These are phyloP conservation scores for Micractinium sp. DNA, from an alignment of 139 green algal genomes.

Conservation along the genomic window DNA sequence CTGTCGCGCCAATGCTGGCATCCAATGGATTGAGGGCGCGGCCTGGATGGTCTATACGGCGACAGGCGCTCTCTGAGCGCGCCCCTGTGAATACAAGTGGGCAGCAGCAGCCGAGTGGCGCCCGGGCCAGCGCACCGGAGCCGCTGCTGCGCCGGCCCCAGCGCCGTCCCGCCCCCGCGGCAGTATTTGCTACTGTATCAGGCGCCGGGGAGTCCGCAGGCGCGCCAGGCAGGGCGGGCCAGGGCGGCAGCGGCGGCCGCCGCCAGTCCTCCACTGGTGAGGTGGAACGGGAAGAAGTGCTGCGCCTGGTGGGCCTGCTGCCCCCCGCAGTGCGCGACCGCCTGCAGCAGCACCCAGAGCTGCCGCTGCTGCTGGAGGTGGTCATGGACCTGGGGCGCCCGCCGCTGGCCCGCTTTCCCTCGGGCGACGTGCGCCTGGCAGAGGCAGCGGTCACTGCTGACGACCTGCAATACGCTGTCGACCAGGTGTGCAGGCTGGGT, in stretches of 20 bases:
- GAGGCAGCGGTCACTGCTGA: slow-evolving; percentile 59
- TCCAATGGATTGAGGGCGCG: too few relatives aligned
- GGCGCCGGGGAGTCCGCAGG: background rate
- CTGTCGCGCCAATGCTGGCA: too few relatives aligned
- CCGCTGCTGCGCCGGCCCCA: slow-evolving; percentile 6
- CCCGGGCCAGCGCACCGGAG: too few relatives aligned
- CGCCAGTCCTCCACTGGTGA: background rate
- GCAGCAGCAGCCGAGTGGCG: background rate
- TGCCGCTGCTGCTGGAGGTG: slow-evolving; percentile 22
- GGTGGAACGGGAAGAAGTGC: background rate
- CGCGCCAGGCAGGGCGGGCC: background rate
- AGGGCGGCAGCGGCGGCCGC: background rate
- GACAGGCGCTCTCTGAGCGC: too few relatives aligned
- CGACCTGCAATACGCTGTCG: slow-evolving; percentile 66
- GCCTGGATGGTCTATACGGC: too few relatives aligned
- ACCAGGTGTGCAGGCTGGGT: background rate
- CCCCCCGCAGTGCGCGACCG: background rate
- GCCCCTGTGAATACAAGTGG: too few relatives aligned
- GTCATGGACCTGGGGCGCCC: slow-evolving; percentile 70
- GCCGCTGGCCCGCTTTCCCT: slow-evolving; percentile 70
- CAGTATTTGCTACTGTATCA: background rate
- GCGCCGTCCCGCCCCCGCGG: background rate
- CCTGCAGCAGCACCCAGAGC: slow-evolving; percentile 24
- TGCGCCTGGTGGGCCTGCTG: slow-evolving; percentile 29
- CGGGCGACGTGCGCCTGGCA: slow-evolving; percentile 64